phyloP scores from a whole-genome alignment of 164 flowering plant genomes.

The Magnolia kwangsiensis region DNA sequence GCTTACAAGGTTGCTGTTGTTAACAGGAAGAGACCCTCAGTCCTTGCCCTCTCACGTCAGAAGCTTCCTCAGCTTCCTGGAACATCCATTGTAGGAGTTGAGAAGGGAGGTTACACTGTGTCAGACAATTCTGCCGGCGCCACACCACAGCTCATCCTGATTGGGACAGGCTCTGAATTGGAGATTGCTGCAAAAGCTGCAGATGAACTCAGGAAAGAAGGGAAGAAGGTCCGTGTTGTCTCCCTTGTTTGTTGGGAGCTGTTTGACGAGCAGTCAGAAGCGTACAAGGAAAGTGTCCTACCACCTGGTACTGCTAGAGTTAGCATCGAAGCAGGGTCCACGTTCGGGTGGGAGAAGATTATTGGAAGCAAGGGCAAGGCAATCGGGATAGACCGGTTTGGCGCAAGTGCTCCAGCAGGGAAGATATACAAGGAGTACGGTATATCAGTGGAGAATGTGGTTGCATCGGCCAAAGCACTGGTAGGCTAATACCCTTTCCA shows the following conservation, averaged over 20 bases:
- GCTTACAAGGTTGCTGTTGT: constrained; percentile 83
- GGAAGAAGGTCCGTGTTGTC: constrained; percentile 80
- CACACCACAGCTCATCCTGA: constrained; percentile 84
- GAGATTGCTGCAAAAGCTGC: constrained; percentile 78
- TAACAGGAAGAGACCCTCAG: constrained; percentile 83
- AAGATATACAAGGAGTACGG: constrained; percentile 92
- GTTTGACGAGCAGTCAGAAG: constrained; percentile 78
- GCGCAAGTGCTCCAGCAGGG: constrained; percentile 96
- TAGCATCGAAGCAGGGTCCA: constrained; percentile 89
- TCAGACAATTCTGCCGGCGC: constrained; percentile 75
- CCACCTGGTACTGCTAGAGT: constrained; percentile 75
- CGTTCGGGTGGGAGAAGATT: constrained; percentile 83
- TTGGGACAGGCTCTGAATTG: constrained; percentile 89
- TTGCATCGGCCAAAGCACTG: constrained; percentile 70
- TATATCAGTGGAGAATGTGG: constrained; percentile 75
- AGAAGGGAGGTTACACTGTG: constrained; percentile 80
- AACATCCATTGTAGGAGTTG: constrained; percentile 83
- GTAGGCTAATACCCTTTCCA: constrained; percentile 47
- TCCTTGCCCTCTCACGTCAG: constrained; percentile 92
- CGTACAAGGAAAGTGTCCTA: constrained; percentile 87
- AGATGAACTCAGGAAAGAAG: constrained; percentile 78
- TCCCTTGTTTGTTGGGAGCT: constrained; percentile 89
- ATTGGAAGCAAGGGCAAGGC: constrained; percentile 77
- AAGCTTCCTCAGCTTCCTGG: constrained; percentile 81
- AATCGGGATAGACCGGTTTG: constrained; percentile 81